Conservation (phyloP, 2,329 filamentous ascomycete genomes). For the Cladorrhinum sp. region DNA sequence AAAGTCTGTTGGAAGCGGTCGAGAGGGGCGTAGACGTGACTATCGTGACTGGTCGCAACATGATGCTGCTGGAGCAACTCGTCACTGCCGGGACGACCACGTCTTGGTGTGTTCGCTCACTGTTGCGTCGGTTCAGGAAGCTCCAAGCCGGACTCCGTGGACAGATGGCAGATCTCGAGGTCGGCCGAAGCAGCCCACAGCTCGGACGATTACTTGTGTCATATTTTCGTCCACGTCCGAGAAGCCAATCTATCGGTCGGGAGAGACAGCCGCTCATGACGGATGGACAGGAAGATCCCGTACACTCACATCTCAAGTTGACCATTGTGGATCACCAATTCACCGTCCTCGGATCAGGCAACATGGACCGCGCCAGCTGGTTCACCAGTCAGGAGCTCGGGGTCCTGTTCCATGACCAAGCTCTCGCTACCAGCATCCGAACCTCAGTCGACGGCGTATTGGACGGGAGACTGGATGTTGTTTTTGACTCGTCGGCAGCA, state of each 20-base stretch:
- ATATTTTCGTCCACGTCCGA: slow-evolving; percentile 49
- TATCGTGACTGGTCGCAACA: slow-evolving; percentile 62
- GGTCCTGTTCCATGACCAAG: slow-evolving; percentile 49
- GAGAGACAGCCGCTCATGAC: slow-evolving; percentile 26
- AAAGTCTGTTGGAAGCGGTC: slow-evolving; percentile 59
- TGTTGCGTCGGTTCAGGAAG: slow-evolving; percentile 50
- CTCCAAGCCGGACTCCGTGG: slow-evolving; percentile 11
- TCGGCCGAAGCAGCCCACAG: slow-evolving; percentile 32
- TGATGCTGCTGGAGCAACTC: slow-evolving; percentile 81
- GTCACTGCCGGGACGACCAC: slow-evolving; percentile 75
- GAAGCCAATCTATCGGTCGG: slow-evolving; percentile 11
- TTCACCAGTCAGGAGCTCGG: slow-evolving; percentile 83
- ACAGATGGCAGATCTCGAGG: slow-evolving; percentile 39
- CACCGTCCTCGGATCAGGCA: slow-evolving; percentile 72
- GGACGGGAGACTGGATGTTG: slow-evolving; percentile 31
- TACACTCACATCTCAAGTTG: slow-evolving; percentile 75
- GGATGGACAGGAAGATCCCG: slow-evolving; percentile 50
- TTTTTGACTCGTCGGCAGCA: slow-evolving; percentile 31
- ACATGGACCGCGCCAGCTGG: slow-evolving; percentile 83
- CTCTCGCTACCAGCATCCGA: slow-evolving; percentile 33
- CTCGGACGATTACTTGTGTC: slow-evolving; percentile 54
- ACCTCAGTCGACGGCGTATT: slow-evolving; percentile 34
- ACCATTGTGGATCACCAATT: slow-evolving; percentile 67
- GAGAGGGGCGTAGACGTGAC: slow-evolving; percentile 64
- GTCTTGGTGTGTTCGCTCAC: slow-evolving; percentile 55